Conservation (phyloP, 164 flowering plant species). For the Umbilicus rupestris region DNA sequence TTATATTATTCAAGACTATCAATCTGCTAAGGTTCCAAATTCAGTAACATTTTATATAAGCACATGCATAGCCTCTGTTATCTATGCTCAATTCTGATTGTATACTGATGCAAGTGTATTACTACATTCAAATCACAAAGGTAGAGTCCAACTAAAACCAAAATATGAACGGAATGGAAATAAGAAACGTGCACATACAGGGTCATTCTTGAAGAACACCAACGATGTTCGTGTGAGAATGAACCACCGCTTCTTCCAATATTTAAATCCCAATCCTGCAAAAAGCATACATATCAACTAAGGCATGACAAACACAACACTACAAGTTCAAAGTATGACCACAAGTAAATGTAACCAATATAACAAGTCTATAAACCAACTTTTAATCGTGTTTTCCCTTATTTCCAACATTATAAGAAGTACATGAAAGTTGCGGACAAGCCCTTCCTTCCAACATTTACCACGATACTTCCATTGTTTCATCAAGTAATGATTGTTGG, state of each 20-base stretch:
- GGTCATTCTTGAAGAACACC: conserved; percentile 97
- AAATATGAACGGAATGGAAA: background rate
- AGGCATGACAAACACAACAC: background rate
- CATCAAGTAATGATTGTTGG: too few species aligned
- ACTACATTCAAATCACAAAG: background rate
- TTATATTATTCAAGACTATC: background rate
- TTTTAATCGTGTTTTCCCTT: too few species aligned
- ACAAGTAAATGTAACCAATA: background rate
- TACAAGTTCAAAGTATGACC: background rate
- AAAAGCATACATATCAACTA: background rate
- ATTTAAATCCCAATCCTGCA: conserved; percentile 95
- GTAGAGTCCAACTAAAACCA: background rate
- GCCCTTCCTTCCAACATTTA: too few species aligned
- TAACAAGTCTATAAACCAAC: too few species aligned
- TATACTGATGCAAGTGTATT: too few species aligned
- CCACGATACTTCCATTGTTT: too few species aligned
- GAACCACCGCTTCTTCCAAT: conserved; percentile 99
- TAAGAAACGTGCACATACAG: conserved; percentile 42
- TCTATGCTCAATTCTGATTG: too few species aligned
- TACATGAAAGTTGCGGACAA: too few species aligned
- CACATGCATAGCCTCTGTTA: background rate
- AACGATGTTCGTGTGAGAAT: conserved; percentile 89
- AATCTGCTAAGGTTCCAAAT: background rate
- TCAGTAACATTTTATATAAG: too few species aligned
- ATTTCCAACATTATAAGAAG: too few species aligned